Evolutionary conservation across 106 monocot species (phyloP), one percentile per base, ranked within the genome.

Genomic region (Dendrobium chrysotoxum): DNA sequence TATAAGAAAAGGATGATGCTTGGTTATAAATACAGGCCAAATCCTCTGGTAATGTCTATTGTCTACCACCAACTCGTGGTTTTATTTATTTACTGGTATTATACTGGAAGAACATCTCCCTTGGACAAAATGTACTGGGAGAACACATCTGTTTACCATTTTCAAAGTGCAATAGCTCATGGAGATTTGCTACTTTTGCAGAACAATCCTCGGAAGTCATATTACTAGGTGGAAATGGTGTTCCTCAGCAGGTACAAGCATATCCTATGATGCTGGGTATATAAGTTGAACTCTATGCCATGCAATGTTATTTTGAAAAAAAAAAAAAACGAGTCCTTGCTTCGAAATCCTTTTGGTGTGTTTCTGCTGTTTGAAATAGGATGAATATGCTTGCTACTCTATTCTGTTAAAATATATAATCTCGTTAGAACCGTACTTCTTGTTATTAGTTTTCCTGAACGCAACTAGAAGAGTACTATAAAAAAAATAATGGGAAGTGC

Each of bases 1-100:
- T 93, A 93, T 65, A 93, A 93, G 90, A 93, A 93, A 44, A 84
- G 93, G 42, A 93, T 93, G 93, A 93, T 93, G 93, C 93, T 93
- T 83, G 93, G 93, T 74, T 93, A 93, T 74, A 82, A 83, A 7
- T 78, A 93, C 78, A 80, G 93, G 53, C 93, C 93, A 65, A 93
- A 93, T 58, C 93, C 93, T 47, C 82, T 93, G 89, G 93, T 93
- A 91, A 9, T 75, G 57, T 7, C 20, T 41, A 42, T 0, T 75
- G 57, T 7, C 20, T 41, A 42, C 5, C 40, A 16, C 50, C 17
- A 13, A 35, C 58, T 77, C 50, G 39, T 4, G 54, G 9, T 38
- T 55, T n/a, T 47, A 77, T n/a, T 15, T 77, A 42, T 30, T 28
- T 28, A 26, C 0, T 53, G 30, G 8, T 13, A 23, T 28, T 70